A percentile compares a stretch with the other conserved stretches of the same genome.
phyloP scores from a whole-genome alignment of 1,284 basidiomycete species.

The Apiotrichum domesticum region DNA sequence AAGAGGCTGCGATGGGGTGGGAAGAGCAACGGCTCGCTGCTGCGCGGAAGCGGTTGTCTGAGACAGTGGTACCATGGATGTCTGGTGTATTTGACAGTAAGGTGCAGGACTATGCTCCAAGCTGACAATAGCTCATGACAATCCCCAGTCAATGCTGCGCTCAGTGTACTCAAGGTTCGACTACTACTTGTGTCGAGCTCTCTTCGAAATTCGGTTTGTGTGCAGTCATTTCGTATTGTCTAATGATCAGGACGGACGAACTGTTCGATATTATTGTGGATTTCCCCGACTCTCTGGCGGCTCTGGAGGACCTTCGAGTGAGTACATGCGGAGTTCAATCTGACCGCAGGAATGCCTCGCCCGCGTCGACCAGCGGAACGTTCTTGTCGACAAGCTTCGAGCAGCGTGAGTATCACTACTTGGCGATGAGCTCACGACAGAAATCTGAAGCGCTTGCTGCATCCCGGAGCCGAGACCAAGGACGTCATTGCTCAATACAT shows the following conservation, averaged over 20 bases:
- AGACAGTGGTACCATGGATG: constrained; percentile 76
- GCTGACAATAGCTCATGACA: constrained; percentile 16
- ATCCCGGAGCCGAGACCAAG: constrained; percentile 92
- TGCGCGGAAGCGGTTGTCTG: constrained; percentile 67
- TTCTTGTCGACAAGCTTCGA: constrained; percentile 42
- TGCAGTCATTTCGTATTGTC: neutral
- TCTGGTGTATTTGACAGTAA: constrained; percentile 60
- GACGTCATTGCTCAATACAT: constrained; percentile 89
- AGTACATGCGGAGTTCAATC: neutral
- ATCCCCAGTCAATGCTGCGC: constrained; percentile 54
- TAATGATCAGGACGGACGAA: constrained; percentile 61
- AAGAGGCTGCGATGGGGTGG: constrained; percentile 65
- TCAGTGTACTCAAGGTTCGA: constrained; percentile 82
- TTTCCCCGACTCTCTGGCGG: constrained; percentile 78
- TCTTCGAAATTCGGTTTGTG: constrained; percentile 71
- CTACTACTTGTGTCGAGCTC: constrained; percentile 79
- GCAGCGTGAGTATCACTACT: constrained; percentile 29
- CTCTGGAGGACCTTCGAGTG: constrained; percentile 81
- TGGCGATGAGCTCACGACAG: constrained; percentile 46
- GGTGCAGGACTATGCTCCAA: constrained; percentile 1
- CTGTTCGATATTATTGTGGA: constrained; percentile 95
- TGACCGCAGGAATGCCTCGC: constrained; percentile 33
- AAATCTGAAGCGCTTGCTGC: constrained; percentile 78
- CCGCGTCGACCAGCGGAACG: constrained; percentile 36
- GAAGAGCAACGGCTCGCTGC: constrained; percentile 58